A percentile compares a stretch with the other conserved stretches of the same genome.
Evolutionary conservation across 306 rosid species (phyloP).

Genomic region (Sesbania bispinosa): DNA sequence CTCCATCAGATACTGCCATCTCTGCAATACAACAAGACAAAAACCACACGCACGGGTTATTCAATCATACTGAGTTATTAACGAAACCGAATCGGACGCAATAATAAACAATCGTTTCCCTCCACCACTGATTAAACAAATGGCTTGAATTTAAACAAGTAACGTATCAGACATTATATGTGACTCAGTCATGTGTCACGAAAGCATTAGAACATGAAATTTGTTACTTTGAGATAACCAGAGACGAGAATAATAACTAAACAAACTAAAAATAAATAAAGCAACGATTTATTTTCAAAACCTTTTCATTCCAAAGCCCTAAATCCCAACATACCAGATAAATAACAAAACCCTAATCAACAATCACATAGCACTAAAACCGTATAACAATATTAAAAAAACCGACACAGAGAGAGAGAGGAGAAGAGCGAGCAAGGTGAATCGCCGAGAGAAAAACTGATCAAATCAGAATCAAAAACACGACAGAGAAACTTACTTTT

Average conservation of each 20-base stretch:
- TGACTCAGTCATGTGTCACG: background rate
- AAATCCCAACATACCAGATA: background rate
- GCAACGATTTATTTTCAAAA: background rate
- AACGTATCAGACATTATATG: background rate
- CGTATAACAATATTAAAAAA: background rate
- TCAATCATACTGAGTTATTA: background rate
- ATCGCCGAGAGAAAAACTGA: background rate
- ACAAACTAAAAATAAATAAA: background rate
- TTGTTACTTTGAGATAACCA: background rate
- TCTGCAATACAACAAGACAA: constrained; percentile 23
- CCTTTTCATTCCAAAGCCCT: background rate
- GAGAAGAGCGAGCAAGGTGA: background rate
- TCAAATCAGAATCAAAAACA: background rate
- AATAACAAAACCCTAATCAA: constrained; percentile 13
- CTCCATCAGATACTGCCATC: constrained; percentile 50
- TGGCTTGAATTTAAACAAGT: background rate
- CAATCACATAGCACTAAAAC: background rate
- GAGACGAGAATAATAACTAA: background rate
- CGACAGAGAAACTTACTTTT: background rate
- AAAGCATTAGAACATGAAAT: background rate
- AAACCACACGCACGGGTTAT: background rate
- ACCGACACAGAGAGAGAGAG: background rate
- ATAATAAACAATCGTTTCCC: background rate
- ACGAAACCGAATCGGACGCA: background rate
- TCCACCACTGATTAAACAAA: background rate